Percentiles rank a stretch among this genome's conserved stretches.
Conservation (phyloP, 78 protist species). For the Cavenderia fasciculata region DNA sequence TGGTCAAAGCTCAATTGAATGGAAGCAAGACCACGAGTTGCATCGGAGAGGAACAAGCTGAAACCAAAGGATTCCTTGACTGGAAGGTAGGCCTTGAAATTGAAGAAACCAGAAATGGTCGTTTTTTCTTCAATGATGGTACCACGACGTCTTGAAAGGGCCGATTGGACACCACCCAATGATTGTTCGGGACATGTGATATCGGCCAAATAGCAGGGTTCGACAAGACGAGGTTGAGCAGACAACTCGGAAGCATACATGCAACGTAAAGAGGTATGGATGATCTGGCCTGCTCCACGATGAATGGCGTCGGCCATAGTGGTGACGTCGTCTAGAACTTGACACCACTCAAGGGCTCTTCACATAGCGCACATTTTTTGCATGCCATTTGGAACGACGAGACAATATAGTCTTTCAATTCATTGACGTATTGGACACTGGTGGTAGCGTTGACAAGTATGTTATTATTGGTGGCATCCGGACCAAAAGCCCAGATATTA, state of each 20-base stretch:
- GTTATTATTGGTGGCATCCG: conserved; percentile 96
- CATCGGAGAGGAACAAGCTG: conserved; percentile 84
- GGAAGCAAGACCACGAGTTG: conserved; percentile 96
- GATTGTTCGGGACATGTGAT: conserved; percentile 84
- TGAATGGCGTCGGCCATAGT: conserved; percentile 85
- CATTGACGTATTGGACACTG: conserved; percentile 84
- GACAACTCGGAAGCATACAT: conserved; percentile 68
- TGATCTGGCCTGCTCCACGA: conserved; percentile 84
- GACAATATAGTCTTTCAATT: conserved; percentile 51
- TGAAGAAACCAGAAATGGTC: conserved; percentile 37
- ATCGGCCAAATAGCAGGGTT: conserved; percentile 79
- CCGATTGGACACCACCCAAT: conserved; percentile 93
- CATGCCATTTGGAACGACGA: conserved; percentile 76
- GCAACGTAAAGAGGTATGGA: conserved; percentile 74
- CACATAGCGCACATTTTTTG: conserved; percentile 75
- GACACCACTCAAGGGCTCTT: conserved; percentile 82
- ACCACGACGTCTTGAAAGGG: conserved; percentile 95
- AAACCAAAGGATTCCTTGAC: conserved; percentile 96
- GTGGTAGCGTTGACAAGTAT: conserved; percentile 92
- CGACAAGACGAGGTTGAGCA: conserved; percentile 67
- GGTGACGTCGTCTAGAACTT: conserved; percentile 75
- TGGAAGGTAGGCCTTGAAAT: conserved; percentile 91
- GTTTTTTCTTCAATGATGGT: conserved; percentile 90
- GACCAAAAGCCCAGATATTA: conserved; percentile 99
- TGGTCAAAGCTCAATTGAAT: conserved; percentile 91